Base-by-base conservation (phyloP, 108 stramenopile species). In the Skeletonema marinoi region DNA sequence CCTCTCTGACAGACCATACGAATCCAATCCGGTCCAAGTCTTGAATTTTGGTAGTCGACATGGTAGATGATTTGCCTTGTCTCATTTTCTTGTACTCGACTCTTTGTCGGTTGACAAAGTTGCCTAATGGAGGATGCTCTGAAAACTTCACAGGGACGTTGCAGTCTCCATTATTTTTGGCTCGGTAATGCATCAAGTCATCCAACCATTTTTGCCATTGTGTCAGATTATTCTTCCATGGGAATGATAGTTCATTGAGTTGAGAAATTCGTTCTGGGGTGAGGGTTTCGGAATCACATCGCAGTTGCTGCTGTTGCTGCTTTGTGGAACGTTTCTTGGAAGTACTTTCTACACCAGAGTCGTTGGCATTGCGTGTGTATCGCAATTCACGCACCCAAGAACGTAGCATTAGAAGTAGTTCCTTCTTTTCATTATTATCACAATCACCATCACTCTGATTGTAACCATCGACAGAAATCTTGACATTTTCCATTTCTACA, bases 101-200 rank as follows among this genome's bases (percentile, higher is more conserved):
- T 16, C 82, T 66, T 59, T 79, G 82, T 17, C 68, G 63, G 54
- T 78, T 73, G 41, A 83, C 73, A 66, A 78, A 83, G 33, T 72
- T 74, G 3, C 73, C 73, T 4, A 83, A 35, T 19, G 66, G 42
- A n/a, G 81, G 77, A 8, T 77, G 68, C 12, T 82, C 77, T 10
- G 4, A 6, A 46, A 68, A 71, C 46, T 77, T 77, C 19, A 72
- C 4, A 13, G 78, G 78, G 16, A 78, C 78, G 54, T 78, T 78
- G 16, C 44, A 25, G 36, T 71, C 70, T 32, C 78, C 71, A 3
- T 51, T 41, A 17, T 70, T 38, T 51, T 78, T 78, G 65, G 71
- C 65, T 33, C 64, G 63, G 61, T 67, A 78, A 41, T 78, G 71
- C 13, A 67, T 21, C 11, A 78, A 44, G 36, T 78, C 71, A 66